Evolutionary conservation across 2,329 filamentous ascomycete species (phyloP).

Genomic region (Ophiostoma sp.): DNA sequence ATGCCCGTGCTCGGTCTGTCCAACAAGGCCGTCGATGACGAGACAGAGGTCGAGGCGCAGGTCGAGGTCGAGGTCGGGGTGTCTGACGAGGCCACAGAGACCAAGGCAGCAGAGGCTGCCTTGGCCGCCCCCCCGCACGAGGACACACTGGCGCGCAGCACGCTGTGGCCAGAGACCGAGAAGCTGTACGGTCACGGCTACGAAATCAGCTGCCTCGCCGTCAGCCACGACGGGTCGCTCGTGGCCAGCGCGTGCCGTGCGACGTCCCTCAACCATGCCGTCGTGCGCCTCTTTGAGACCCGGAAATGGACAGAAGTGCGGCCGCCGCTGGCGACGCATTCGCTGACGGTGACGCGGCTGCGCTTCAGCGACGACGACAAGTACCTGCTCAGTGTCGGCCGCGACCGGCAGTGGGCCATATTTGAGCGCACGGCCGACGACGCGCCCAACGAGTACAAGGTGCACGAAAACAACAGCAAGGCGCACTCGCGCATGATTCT

Average conservation of each 20-base stretch:
- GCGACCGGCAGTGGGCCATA: slow-evolving; percentile 86
- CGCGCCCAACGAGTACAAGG: slow-evolving; percentile 44
- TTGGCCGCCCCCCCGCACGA: slow-evolving; percentile 44
- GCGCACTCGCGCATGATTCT: slow-evolving; percentile 91
- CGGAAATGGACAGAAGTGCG: slow-evolving; percentile 79
- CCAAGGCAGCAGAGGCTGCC: no score
- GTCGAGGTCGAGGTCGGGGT: not conserved
- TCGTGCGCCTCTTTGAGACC: slow-evolving; percentile 87
- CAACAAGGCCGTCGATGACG: slow-evolving; percentile 75
- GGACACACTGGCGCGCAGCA: slow-evolving; percentile 81
- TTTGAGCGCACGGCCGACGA: slow-evolving; percentile 52
- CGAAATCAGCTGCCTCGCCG: slow-evolving; percentile 83
- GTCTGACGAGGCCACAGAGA: slow-evolving; percentile 38
- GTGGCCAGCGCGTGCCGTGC: slow-evolving; percentile 92
- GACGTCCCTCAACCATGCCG: slow-evolving; percentile 87
- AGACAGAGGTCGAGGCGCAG: not conserved
- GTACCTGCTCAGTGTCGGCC: slow-evolving; percentile 72
- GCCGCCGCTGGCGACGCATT: slow-evolving; percentile 77
- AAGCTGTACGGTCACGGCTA: slow-evolving; percentile 98
- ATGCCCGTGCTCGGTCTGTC: slow-evolving; percentile 93
- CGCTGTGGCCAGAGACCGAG: slow-evolving; percentile 91
- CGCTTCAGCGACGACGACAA: slow-evolving; percentile 70
- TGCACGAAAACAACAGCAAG: slow-evolving; percentile 66
- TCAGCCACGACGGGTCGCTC: slow-evolving; percentile 66
- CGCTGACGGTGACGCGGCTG: slow-evolving; percentile 77